phyloP scores from a whole-genome alignment of 2,329 filamentous ascomycete genomes.

The Parascedosporium putredinis region DNA sequence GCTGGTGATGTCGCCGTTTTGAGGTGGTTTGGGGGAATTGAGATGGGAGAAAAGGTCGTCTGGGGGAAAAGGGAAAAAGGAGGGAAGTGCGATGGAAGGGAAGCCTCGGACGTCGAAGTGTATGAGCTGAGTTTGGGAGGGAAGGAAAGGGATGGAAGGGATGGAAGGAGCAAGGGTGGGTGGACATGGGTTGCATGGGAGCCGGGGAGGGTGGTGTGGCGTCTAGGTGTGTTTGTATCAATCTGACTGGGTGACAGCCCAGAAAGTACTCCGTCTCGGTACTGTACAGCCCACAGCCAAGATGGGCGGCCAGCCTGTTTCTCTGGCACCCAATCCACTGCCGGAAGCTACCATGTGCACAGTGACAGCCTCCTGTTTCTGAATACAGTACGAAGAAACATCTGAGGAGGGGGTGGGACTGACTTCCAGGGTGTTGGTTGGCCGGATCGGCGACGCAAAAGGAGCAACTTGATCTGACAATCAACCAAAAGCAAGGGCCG shows the following conservation, averaged over 20 bases:
- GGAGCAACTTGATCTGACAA: conserved; percentile 1
- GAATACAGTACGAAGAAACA: neutral
- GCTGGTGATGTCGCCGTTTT: conserved; percentile 10
- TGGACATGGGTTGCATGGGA: conserved; percentile 4
- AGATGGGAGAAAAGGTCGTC: conserved; percentile 13
- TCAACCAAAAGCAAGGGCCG: neutral
- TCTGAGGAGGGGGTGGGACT: neutral
- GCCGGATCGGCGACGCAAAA: neutral
- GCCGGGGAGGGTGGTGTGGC: conserved; percentile 2
- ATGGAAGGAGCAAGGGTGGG: conserved; percentile 4
- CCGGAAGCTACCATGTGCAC: neutral
- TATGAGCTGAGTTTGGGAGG: conserved; percentile 5
- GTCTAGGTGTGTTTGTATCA: conserved; percentile 1
- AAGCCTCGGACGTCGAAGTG: conserved; percentile 11
- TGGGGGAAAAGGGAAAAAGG: conserved; percentile 8
- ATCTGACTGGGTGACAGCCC: neutral
- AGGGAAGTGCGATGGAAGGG: conserved; percentile 10
- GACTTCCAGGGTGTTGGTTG: neutral
- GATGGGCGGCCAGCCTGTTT: neutral
- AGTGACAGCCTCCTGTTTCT: neutral
- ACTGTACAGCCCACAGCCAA: neutral
- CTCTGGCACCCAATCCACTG: neutral
- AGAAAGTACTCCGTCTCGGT: neutral
- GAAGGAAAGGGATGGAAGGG: conserved; percentile 4
- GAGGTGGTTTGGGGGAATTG: conserved; percentile 15